Evolutionary conservation across 2,329 filamentous ascomycete genomes (phyloP).

Genomic region (Simplicillium aogashimaense): DNA sequence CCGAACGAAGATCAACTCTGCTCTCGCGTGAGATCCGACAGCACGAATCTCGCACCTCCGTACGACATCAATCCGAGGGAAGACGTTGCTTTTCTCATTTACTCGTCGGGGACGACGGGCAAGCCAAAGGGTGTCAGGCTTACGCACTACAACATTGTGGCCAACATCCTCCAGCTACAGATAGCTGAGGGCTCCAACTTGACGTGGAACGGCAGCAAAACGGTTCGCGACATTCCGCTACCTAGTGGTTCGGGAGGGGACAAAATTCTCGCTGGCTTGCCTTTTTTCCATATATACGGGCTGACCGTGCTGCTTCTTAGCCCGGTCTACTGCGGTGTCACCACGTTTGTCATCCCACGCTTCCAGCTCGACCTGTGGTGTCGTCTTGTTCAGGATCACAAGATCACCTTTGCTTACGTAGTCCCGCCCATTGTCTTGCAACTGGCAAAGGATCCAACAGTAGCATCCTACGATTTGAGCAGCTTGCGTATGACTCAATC

Average conservation of each 20-base stretch:
- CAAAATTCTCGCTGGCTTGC: conserved; percentile 66
- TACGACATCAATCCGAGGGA: conserved; percentile 56
- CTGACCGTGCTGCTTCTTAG: conserved; percentile 19
- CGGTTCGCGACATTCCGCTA: too few relatives aligned
- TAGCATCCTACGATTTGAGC: conserved; percentile 72
- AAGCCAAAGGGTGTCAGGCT: conserved; percentile 87
- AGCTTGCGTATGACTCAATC: conserved; percentile 76
- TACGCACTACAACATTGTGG: conserved; percentile 70
- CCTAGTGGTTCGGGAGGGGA: conserved; percentile 55
- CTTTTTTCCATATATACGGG: conserved; percentile 85
- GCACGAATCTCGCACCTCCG: conserved; percentile 39
- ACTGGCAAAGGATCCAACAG: conserved; percentile 67
- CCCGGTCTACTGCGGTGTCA: conserved; percentile 49
- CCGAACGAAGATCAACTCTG: conserved; percentile 56
- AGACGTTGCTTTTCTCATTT: conserved; percentile 78
- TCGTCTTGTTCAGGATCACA: conserved; percentile 61
- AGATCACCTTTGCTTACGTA: conserved; percentile 69
- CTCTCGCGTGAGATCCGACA: conserved; percentile 53
- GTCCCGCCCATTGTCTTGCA: conserved; percentile 77
- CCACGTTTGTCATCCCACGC: conserved; percentile 58
- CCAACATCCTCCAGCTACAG: conserved; percentile 54
- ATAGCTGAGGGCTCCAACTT: conserved; percentile 44
- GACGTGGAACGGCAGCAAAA: too few relatives aligned
- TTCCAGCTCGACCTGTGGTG: conserved; percentile 80
- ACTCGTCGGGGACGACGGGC: conserved; percentile 84